phyloP scores from a whole-genome alignment of 164 flowering plant species.

The Euptelea pleiosperma region DNA sequence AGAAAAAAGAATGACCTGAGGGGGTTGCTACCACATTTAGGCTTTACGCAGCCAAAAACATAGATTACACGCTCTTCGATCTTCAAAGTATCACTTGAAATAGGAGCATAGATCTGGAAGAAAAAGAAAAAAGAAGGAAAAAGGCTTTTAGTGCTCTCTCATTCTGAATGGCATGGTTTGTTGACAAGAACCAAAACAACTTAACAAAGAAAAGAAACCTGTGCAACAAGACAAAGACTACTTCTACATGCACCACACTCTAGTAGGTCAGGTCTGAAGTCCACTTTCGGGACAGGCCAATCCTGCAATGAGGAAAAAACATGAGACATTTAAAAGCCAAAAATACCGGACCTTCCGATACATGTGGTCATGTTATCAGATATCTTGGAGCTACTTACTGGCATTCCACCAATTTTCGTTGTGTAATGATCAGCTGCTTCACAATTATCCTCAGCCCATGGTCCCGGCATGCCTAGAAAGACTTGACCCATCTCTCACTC shows the following conservation, averaged over 20 bases:
- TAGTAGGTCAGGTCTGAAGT: constrained; percentile 33
- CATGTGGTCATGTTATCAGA: not conserved
- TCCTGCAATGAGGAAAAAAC: constrained; percentile 43
- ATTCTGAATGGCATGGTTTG: not conserved
- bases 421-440: constrained; percentile 80
- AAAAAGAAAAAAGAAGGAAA: not conserved
- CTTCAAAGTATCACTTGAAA: constrained; percentile 34
- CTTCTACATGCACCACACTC: constrained; percentile 55
- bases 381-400: constrained; percentile 39
- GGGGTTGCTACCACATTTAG: constrained; percentile 49
- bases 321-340: not conserved
- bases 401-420: constrained; percentile 84
- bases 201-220: constrained; percentile 37
- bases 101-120: constrained; percentile 73
- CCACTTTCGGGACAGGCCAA: constrained; percentile 47
- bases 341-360: not conserved
- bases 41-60: constrained; percentile 61
- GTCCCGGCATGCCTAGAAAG: constrained; percentile 82
- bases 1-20: constrained; percentile 36
- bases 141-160: not conserved
- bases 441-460: constrained; percentile 66
- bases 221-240: constrained; percentile 61
- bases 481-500: constrained; percentile 44
- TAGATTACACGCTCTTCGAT: constrained; percentile 69
- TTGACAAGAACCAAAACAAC: not conserved